Base-by-base conservation (phyloP, 164 flowering plant genomes). In the Annona cherimola region DNA sequence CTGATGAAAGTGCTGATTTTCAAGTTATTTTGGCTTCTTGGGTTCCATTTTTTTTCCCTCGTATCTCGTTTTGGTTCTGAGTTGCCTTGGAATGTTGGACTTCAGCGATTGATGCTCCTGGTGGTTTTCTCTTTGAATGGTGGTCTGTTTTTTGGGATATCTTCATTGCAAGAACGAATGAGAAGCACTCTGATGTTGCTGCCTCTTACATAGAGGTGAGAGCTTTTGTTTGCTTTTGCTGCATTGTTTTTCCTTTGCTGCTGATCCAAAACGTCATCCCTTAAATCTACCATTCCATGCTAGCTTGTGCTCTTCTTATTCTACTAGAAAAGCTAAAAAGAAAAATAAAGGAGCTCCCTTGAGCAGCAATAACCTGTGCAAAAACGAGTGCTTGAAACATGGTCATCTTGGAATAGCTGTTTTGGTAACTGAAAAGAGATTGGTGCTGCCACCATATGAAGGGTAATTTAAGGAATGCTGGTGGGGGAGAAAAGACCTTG, bases 71-170 rank as follows among this genome's bases (percentile, higher is more conserved):
- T 57, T 43, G 42, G 67, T 18, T 62, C 44, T 43, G 18, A 69
- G 40, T 6, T 60, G 40, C 2, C 20, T 2, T 19, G 16, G 69
- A 66, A 44, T 57, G 9, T 69, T 40, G 12, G 45, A 69, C 73
- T 72, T 19, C 88, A 91, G 97, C 90, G 35, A 87, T 91, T 72
- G 94, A 89, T 84, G 94, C 97, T 5, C 92, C 97, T 63, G 92
- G 92, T 20, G 97, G 97, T 4, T 91, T 91, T 82, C 87, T 91
- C 2, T 88, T 85, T 43, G 97, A 89, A 69, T 91, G 97, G 96
- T 91, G 94, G 96, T 91, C 94, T 18, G 96, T 89, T 8, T 90
- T 90, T 71, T 90, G 93, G 96, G 96, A 91, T 72, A 85, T 89
- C 64, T 91, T 89, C 70, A 88, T 91, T 69, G 90, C 97, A 42